These are phyloP conservation scores for Pseudogymnoascus sp. DNA, from an alignment of 2,329 filamentous ascomycete genomes.

Conservation along the genomic window DNA sequence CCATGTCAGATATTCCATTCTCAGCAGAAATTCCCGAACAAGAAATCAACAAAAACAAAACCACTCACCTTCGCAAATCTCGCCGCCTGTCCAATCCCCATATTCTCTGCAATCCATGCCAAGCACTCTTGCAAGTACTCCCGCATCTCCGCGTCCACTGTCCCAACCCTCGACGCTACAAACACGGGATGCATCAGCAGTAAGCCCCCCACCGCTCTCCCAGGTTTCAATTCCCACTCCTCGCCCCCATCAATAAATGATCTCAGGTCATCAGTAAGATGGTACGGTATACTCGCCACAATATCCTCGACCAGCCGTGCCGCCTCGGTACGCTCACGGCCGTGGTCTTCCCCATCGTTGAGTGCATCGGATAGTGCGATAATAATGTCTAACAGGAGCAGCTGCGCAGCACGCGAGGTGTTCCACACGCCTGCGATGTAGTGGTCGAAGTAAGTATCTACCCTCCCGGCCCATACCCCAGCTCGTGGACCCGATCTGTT, in stretches of 20 bases:
- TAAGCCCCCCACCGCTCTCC: constrained; percentile 20
- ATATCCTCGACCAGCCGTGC: constrained; percentile 15
- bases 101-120: constrained; percentile 21
- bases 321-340: not conserved
- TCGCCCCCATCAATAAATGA: constrained; percentile 13
- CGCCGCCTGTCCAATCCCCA: constrained; percentile 23
- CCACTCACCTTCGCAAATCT: constrained; percentile 21
- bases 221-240: constrained; percentile 10
- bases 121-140: constrained; percentile 18
- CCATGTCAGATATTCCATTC: not conserved
- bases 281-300: constrained; percentile 19
- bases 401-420: constrained; percentile 41
- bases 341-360: not conserved
- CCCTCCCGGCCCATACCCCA: constrained; percentile 48
- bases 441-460: constrained; percentile 49
- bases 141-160: constrained; percentile 13
- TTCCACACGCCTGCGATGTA: constrained; percentile 50
- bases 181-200: constrained; percentile 23
- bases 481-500: constrained; percentile 21
- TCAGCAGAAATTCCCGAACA: not conserved
- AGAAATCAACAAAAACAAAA: not conserved
- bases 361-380: constrained; percentile 25
- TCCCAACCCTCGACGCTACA: constrained; percentile 14
- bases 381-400: constrained; percentile 43
- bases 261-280: constrained; percentile 18